Percentiles rank a stretch among this genome's conserved stretches.
Conservation (phyloP, 2,329 filamentous ascomycete species). For the Alternaria metachromatica region DNA sequence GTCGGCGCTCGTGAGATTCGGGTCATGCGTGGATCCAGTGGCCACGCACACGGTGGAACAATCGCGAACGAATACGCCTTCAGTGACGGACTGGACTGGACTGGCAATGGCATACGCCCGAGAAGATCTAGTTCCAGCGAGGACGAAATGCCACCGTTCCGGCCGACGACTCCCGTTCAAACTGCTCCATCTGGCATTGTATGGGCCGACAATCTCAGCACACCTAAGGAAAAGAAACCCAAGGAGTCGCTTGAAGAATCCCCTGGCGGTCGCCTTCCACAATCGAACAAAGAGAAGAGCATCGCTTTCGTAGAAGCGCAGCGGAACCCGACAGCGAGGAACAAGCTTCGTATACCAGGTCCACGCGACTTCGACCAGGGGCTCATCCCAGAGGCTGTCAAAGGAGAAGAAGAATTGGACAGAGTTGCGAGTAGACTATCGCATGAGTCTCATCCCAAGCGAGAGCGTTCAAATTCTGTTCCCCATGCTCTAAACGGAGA, state of each 20-base stretch:
- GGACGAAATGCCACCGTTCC: conserved; percentile 28
- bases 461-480: conserved; percentile 34
- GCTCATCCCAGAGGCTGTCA: conserved; percentile 69
- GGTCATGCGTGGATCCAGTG: conserved; percentile 66
- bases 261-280: conserved; percentile 55
- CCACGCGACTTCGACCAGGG: conserved; percentile 89
- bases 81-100: conserved; percentile 55
- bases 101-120: conserved; percentile 17
- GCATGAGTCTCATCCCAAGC: conserved; percentile 31
- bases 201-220: conserved; percentile 32
- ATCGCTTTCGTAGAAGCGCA: conserved; percentile 89
- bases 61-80: conserved; percentile 58
- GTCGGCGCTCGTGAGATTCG: conserved; percentile 71
- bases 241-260: conserved; percentile 62
- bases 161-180: conserved; percentile 18
- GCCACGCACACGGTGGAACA: conserved; percentile 61
- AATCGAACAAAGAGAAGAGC: conserved; percentile 72
- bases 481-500: conserved; percentile 45
- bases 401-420: conserved; percentile 47
- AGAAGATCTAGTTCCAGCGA: conserved; percentile 16
- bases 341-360: conserved; percentile 85
- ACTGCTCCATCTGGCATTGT: conserved; percentile 25
- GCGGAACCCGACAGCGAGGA: conserved; percentile 72
- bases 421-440: conserved; percentile 27
- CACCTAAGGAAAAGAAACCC: conserved; percentile 59